A percentile compares a stretch with the other conserved stretches of the same genome.
phyloP scores from a whole-genome alignment of 2,329 filamentous ascomycete species.

The Trichoderma asperellum region DNA sequence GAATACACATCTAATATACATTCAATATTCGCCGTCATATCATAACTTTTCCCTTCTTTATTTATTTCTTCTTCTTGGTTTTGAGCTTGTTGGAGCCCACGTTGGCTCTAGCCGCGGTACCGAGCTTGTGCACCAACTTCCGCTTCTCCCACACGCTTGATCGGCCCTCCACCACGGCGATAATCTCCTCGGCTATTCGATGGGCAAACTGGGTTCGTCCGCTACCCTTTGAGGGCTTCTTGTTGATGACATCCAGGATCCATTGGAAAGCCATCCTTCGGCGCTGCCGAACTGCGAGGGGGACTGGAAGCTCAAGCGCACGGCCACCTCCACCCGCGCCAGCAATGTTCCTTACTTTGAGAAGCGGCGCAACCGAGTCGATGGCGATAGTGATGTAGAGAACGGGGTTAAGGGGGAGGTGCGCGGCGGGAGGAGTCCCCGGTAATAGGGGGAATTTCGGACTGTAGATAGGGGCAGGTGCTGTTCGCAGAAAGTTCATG shows the following conservation, averaged over 20 bases:
- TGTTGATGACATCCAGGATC: constrained; percentile 84
- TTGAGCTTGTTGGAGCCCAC: constrained; percentile 48
- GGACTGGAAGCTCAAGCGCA: constrained; percentile 79
- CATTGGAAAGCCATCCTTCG: constrained; percentile 80
- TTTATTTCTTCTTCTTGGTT: constrained; percentile 43
- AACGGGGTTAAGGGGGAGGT: constrained; percentile 86
- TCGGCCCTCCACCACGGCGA: constrained; percentile 84
- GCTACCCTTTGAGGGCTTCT: constrained; percentile 73
- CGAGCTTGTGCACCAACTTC: constrained; percentile 76
- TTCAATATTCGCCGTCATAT: constrained; percentile 7
- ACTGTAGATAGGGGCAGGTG: constrained; percentile 76
- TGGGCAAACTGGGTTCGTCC: constrained; percentile 74
- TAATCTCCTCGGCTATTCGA: constrained; percentile 81
- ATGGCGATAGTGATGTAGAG: constrained; percentile 88
- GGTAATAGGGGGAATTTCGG: constrained; percentile 73
- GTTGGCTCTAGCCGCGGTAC: constrained; percentile 78
- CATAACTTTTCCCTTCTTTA: background rate
- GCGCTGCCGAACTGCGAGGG: constrained; percentile 74
- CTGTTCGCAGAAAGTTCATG: constrained; percentile 81
- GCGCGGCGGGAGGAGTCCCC: constrained; percentile 72
- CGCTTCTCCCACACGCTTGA: constrained; percentile 85
- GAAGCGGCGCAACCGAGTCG: constrained; percentile 87
- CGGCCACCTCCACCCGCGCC: constrained; percentile 85
- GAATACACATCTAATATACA: constrained; percentile 28
- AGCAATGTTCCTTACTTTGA: constrained; percentile 75